Evolutionary conservation across 306 rosid species (phyloP).

Genomic region (Cercis canadensis): DNA sequence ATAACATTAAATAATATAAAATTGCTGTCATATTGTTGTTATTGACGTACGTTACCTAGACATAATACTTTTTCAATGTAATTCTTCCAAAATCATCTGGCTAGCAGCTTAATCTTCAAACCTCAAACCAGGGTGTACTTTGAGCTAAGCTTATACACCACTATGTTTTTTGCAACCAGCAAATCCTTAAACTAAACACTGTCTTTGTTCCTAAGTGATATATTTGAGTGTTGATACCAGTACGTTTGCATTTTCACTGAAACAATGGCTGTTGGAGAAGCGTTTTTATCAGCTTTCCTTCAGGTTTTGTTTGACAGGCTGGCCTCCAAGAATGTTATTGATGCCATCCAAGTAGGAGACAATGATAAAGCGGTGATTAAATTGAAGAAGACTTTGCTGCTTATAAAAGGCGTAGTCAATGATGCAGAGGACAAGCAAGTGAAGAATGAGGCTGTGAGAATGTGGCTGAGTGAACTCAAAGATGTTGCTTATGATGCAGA

Average conservation of each 20-base stretch:
- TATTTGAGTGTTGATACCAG: no score
- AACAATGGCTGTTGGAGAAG: constrained; percentile 13
- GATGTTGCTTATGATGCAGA: constrained; percentile 28
- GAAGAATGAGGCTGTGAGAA: constrained; percentile 1
- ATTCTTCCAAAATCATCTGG: no score
- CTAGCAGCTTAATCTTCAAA: no score
- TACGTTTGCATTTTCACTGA: background rate
- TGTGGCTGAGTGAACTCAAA: constrained; percentile 10
- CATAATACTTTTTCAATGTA: no score
- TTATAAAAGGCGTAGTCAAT: background rate
- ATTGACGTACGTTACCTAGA: no score
- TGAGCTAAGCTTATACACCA: no score
- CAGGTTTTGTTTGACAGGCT: constrained; percentile 26
- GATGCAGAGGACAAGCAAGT: constrained; percentile 23
- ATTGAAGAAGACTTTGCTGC: constrained; percentile 25
- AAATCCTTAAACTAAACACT: no score
- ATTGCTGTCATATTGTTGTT: no score
- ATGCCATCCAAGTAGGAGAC: constrained; percentile 3
- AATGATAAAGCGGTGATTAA: background rate
- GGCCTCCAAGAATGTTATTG: background rate
- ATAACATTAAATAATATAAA: no score
- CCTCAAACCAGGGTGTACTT: no score
- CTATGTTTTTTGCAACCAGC: no score
- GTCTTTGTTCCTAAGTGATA: no score
- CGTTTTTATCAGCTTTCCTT: constrained; percentile 28